Conservation (phyloP, 257 asterid species). For the Oldenlandia corymbosa region DNA sequence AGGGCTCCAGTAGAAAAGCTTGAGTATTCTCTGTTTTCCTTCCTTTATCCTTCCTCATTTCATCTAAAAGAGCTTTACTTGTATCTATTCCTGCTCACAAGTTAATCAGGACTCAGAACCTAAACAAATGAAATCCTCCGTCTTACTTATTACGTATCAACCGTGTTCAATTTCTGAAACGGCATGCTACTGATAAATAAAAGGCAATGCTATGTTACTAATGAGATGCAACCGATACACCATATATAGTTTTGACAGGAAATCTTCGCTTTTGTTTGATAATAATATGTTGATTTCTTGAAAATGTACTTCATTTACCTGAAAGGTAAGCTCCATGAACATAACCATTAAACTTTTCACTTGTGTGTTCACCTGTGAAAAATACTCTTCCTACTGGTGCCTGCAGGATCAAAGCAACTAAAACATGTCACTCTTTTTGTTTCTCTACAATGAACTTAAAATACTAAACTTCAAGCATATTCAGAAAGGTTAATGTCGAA, state of each 20-base stretch:
- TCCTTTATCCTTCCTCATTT: conserved; percentile 49
- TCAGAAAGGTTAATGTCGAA: too few relatives aligned
- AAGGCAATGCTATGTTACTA: too few relatives aligned
- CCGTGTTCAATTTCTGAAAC: too few relatives aligned
- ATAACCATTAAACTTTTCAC: conserved; percentile 74
- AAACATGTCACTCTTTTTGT: neutral
- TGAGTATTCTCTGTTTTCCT: conserved; percentile 47
- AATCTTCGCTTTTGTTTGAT: too few relatives aligned
- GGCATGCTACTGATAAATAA: too few relatives aligned
- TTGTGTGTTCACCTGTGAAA: conserved; percentile 94
- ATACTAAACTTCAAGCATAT: too few relatives aligned
- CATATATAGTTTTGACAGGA: too few relatives aligned
- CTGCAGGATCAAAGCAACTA: conserved; percentile 22
- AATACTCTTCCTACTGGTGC: conserved; percentile 80
- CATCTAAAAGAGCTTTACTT: conserved; percentile 53
- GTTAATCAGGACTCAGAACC: neutral
- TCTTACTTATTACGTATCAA: too few relatives aligned
- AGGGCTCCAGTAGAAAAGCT: conserved; percentile 47
- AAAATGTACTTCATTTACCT: conserved; percentile 33
- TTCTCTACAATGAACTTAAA: neutral
- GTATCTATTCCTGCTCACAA: conserved; percentile 66
- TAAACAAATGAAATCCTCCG: too few relatives aligned
- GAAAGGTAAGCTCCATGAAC: conserved; percentile 95
- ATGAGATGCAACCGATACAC: too few relatives aligned
- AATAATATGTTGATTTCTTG: too few relatives aligned